Percentiles rank a stretch among this genome's conserved stretches.
phyloP scores from a whole-genome alignment of 805 yeast genomes.

The Gaillardinia entomophila region DNA sequence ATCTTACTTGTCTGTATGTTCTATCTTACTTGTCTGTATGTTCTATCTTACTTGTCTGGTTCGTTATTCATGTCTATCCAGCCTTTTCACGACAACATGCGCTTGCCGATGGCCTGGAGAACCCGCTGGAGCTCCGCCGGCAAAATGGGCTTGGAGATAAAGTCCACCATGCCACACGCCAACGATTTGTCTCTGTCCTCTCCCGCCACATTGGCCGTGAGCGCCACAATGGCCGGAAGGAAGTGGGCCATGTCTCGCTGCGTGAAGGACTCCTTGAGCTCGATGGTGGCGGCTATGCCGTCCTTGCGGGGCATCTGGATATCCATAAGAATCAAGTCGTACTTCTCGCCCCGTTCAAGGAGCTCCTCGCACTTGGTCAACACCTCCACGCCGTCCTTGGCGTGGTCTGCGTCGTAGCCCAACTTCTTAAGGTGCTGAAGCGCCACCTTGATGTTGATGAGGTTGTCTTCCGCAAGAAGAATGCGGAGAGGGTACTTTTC shows the following conservation, averaged over 20 bases:
- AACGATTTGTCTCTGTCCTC: slow-evolving; percentile 45
- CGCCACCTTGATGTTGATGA: slow-evolving; percentile 46
- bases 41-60: no score
- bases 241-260: slow-evolving; percentile 9
- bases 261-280: slow-evolving; percentile 24
- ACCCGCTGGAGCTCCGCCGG: slow-evolving; percentile 40
- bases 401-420: slow-evolving; percentile 48
- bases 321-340: slow-evolving; percentile 53
- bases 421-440: slow-evolving; percentile 41
- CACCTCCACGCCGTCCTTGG: slow-evolving; percentile 45
- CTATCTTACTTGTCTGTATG: no score
- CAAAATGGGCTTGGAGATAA: slow-evolving; percentile 47
- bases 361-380: slow-evolving; percentile 26
- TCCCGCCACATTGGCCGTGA: slow-evolving; percentile 50
- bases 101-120: slow-evolving; percentile 12
- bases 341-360: slow-evolving; percentile 21
- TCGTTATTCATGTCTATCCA: no score
- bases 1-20: no score
- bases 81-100: no score
- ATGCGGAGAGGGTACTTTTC: slow-evolving; percentile 36
- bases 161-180: slow-evolving; percentile 48
- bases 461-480: slow-evolving; percentile 52
- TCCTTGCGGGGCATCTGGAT: slow-evolving; percentile 52
- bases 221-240: slow-evolving; percentile 39
- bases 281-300: slow-evolving; percentile 47